Conservation (phyloP, 78 protist genomes). For the Anaeramoeba flamelloides region DNA sequence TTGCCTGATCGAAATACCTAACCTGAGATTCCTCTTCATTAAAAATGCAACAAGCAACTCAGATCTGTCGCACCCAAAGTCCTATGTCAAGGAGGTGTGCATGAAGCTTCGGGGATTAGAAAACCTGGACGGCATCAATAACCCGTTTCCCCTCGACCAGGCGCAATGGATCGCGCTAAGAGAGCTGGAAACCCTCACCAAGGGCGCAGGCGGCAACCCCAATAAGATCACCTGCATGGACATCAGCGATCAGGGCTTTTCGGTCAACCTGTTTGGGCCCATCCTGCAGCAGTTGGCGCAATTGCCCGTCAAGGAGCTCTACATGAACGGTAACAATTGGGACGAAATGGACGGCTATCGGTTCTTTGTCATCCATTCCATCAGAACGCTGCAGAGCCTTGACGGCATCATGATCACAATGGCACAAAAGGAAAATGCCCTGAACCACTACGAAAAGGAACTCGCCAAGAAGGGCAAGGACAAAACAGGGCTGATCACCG, state of each 20-base stretch:
- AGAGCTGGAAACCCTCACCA: neutral
- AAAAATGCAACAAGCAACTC: neutral
- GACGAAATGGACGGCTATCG: neutral
- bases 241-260: neutral
- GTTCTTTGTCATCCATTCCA: neutral
- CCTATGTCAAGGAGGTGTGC: neutral
- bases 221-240: neutral
- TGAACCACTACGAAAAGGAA: neutral
- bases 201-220: neutral
- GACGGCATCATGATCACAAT: neutral
- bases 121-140: neutral
- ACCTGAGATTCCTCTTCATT: neutral
- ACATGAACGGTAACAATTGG: neutral
- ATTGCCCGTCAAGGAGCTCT: neutral
- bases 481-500: too few species aligned
- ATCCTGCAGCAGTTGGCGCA: neutral
- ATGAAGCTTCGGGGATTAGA: neutral
- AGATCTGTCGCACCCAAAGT: neutral
- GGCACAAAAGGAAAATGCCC: neutral
- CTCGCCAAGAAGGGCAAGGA: neutral
- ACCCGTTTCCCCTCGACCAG: neutral
- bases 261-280: neutral
- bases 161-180: neutral
- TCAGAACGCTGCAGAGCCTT: neutral
- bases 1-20: neutral